phyloP scores from a whole-genome alignment of 2,329 filamentous ascomycete species.

The Colletotrichum camelliae region DNA sequence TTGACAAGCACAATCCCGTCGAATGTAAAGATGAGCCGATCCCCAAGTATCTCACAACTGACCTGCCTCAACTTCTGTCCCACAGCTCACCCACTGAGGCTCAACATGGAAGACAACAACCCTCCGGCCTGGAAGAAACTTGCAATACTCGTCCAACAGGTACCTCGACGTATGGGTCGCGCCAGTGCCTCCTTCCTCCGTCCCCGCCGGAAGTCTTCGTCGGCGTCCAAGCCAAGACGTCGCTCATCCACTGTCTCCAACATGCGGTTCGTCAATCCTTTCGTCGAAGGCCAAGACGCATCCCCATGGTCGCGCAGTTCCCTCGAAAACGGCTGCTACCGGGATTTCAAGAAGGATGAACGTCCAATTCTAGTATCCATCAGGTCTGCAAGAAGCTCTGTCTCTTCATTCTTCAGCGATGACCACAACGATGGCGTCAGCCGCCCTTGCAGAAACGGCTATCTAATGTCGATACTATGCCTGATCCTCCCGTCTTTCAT shows the following conservation, averaged over 20 bases:
- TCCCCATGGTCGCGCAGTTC: neutral
- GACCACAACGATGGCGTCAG: neutral
- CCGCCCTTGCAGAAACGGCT: neutral
- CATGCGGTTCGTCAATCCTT: slow-evolving; percentile 2
- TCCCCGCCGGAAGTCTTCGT: neutral
- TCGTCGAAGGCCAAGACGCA: neutral
- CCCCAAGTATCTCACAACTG: neutral
- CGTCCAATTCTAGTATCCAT: neutral
- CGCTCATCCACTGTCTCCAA: neutral
- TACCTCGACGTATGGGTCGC: neutral
- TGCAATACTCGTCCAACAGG: neutral
- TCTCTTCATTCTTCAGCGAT: neutral
- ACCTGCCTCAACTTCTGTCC: neutral
- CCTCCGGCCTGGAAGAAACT: neutral
- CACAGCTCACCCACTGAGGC: neutral
- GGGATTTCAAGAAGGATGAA: neutral
- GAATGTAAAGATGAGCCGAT: neutral
- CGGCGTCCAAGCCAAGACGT: neutral
- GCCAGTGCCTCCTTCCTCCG: neutral
- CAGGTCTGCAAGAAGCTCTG: neutral
- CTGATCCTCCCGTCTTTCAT: neutral
- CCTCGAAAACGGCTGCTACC: neutral
- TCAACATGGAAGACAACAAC: neutral
- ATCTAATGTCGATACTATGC: neutral
- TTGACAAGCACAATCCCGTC: neutral